Conservation (phyloP, 768 basidiomycete genomes). For the Mycena rosella region DNA sequence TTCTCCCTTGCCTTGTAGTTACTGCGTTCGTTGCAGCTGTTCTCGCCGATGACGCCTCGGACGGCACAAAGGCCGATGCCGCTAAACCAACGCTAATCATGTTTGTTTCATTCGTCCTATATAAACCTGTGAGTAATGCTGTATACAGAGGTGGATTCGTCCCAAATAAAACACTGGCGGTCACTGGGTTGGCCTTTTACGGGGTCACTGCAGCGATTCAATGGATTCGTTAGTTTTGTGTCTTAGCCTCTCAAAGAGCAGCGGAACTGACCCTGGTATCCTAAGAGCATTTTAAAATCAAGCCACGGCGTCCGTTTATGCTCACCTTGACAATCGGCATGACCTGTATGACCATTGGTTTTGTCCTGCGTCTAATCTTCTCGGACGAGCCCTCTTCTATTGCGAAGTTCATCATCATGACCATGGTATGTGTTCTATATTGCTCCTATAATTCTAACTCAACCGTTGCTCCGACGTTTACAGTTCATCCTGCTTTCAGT, state of each 20-base stretch:
- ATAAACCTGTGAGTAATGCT: neutral
- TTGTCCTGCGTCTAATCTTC: conserved; percentile 18
- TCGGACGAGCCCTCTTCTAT: conserved; percentile 10
- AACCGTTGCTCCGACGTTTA: neutral
- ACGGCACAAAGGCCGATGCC: neutral
- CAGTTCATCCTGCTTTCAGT: conserved; percentile 34
- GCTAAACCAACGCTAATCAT: neutral
- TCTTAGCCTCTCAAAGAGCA: neutral
- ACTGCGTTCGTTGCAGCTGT: neutral
- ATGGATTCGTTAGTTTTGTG: conserved; percentile 31
- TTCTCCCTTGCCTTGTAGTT: neutral
- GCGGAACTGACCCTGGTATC: too few species aligned
- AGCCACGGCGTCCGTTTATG: conserved; percentile 24
- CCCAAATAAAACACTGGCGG: conserved; percentile 28
- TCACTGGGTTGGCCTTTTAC: conserved; percentile 22
- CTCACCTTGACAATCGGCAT: conserved; percentile 35
- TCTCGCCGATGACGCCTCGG: conserved; percentile 3
- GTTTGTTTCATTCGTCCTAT: conserved; percentile 1
- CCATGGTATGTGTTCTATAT: conserved; percentile 12
- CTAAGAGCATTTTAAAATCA: conserved; percentile 12
- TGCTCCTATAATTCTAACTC: neutral
- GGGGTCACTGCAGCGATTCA: conserved; percentile 22
- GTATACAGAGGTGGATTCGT: conserved; percentile 22
- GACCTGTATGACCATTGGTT: conserved; percentile 29
- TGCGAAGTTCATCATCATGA: conserved; percentile 20